These are phyloP conservation scores for Arthrobotrys musiformis DNA, from an alignment of 2,329 filamentous ascomycete genomes.

Conservation along the genomic window DNA sequence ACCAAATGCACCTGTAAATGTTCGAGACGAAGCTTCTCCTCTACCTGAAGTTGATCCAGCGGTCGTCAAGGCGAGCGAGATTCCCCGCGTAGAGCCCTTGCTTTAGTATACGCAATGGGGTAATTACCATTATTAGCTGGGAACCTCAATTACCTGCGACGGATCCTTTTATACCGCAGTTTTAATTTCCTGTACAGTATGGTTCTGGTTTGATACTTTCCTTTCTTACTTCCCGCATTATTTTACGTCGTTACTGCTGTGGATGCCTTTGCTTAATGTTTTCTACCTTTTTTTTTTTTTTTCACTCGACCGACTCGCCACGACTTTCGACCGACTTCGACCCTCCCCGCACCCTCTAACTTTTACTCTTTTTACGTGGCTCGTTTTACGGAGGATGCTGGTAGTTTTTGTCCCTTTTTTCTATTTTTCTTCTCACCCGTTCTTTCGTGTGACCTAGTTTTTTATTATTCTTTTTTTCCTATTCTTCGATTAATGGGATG, in stretches of 20 bases:
- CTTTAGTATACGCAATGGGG: constrained; percentile 20
- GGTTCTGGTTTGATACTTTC: constrained; percentile 10
- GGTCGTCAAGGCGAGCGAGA: constrained; percentile 15
- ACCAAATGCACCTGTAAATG: background rate
- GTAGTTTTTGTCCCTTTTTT: constrained; percentile 2
- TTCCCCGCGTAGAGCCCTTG: constrained; percentile 23
- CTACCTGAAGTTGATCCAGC: constrained; percentile 12
- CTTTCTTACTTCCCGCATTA: background rate
- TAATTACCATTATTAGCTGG: background rate
- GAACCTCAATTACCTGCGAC: background rate
- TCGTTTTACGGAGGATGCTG: constrained; percentile 24
- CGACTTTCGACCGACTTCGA: background rate
- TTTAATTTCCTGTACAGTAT: constrained; percentile 34
- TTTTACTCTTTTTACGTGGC: background rate
- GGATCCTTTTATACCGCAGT: background rate
- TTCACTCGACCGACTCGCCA: constrained; percentile 8
- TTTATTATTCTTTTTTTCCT: background rate
- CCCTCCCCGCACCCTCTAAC: background rate
- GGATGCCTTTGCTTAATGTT: constrained; percentile 23
- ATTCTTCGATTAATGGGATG: constrained; percentile 42
- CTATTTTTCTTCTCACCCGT: background rate
- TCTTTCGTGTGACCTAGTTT: constrained; percentile 27
- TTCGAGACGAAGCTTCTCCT: constrained; percentile 25
- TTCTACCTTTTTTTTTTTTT: too few relatives aligned
- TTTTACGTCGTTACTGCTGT: constrained; percentile 11